Percentiles rank a stretch among this genome's conserved stretches.
phyloP scores from a whole-genome alignment of 768 basidiomycete genomes.

The Butyriboletus loyo region DNA sequence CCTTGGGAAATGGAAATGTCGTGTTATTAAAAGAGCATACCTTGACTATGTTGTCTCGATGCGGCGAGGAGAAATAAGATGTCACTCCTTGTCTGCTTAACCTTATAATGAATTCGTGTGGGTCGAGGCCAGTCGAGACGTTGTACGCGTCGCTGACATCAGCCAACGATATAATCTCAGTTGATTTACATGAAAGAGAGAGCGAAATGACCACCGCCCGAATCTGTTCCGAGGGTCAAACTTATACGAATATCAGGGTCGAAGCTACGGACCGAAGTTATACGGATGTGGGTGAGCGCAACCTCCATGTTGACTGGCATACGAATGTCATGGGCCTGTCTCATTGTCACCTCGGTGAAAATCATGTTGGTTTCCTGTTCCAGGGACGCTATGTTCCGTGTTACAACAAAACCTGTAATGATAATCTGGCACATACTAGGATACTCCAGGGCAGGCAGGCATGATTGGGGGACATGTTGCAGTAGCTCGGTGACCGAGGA shows the following conservation, averaged over 20 bases:
- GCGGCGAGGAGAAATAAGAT: slow-evolving; percentile 69
- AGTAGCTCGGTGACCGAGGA: slow-evolving; percentile 61
- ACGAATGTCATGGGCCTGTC: slow-evolving; percentile 60
- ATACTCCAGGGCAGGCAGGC: slow-evolving; percentile 46
- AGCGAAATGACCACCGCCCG: slow-evolving; percentile 73
- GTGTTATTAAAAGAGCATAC: slow-evolving; percentile 33
- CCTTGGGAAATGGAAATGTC: not conserved
- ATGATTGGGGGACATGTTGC: slow-evolving; percentile 50
- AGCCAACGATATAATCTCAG: slow-evolving; percentile 73
- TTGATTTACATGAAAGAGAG: slow-evolving; percentile 66
- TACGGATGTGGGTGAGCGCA: slow-evolving; percentile 66
- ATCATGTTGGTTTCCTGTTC: slow-evolving; percentile 55
- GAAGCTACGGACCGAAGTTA: slow-evolving; percentile 61
- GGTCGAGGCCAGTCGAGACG: slow-evolving; percentile 71
- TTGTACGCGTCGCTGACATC: slow-evolving; percentile 89
- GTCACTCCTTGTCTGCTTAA: slow-evolving; percentile 68
- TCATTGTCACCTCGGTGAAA: slow-evolving; percentile 67
- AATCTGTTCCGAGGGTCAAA: slow-evolving; percentile 38
- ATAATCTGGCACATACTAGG: slow-evolving; percentile 44
- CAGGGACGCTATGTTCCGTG: slow-evolving; percentile 45
- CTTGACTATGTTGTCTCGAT: slow-evolving; percentile 73
- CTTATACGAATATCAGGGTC: not conserved
- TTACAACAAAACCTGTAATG: slow-evolving; percentile 3
- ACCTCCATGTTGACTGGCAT: slow-evolving; percentile 71
- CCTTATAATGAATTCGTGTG: slow-evolving; percentile 79